Evolutionary conservation across 1,139 yeast species (phyloP).

Genomic region (Spathaspora jeffriesii): DNA sequence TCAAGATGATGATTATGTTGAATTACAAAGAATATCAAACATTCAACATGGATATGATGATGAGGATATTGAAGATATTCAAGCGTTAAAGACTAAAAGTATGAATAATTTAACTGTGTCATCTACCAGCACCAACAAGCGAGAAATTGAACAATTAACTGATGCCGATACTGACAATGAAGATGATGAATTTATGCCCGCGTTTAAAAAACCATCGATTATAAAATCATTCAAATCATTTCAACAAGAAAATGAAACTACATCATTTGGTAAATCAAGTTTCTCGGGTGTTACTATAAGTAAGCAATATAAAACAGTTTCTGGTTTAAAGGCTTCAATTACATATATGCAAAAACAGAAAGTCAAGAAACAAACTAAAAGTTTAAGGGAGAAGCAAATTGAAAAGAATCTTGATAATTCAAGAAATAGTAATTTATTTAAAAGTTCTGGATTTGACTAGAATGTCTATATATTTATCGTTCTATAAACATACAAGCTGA

Average conservation of each 20-base stretch:
- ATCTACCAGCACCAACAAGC: background rate
- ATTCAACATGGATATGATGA: constrained; percentile 39
- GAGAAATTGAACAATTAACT: constrained; percentile 1
- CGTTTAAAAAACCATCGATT: constrained; percentile 48
- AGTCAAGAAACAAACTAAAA: constrained; percentile 19
- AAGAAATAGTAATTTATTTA: constrained; percentile 18
- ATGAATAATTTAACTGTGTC: constrained; percentile 32
- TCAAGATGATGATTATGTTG: constrained; percentile 32
- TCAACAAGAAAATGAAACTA: constrained; percentile 31
- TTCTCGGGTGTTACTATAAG: constrained; percentile 59
- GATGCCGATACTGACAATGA: constrained; percentile 18
- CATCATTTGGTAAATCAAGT: constrained; percentile 36
- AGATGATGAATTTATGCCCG: constrained; percentile 36
- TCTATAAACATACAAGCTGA: background rate
- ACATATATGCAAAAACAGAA: constrained; percentile 49
- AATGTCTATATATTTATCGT: constrained; percentile 1
- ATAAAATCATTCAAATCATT: constrained; percentile 46
- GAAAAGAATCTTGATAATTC: constrained; percentile 25
- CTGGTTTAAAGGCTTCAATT: constrained; percentile 61
- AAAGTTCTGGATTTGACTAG: constrained; percentile 22
- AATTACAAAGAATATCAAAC: constrained; percentile 31
- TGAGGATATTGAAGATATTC: constrained; percentile 45
- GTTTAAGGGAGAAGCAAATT: constrained; percentile 29
- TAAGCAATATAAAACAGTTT: constrained; percentile 55
- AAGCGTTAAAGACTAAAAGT: constrained; percentile 48